These are phyloP conservation scores for Saturnispora sekii DNA, from an alignment of 805 yeast species.

Conservation along the genomic window DNA sequence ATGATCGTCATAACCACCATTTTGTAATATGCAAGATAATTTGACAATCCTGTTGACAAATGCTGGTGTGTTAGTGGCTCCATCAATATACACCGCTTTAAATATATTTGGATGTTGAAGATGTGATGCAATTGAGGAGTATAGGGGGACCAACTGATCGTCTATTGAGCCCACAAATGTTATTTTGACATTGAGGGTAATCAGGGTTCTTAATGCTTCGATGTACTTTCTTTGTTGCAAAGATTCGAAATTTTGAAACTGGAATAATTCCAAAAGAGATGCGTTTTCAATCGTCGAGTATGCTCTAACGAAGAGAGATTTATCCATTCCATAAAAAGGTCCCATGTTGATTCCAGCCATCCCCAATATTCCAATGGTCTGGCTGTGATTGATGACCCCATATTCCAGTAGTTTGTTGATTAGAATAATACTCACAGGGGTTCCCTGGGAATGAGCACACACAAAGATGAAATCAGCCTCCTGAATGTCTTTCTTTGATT, in stretches of 20 bases:
- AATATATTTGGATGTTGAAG: conserved; percentile 82
- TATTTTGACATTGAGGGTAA: conserved; percentile 64
- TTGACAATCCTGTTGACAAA: conserved; percentile 70
- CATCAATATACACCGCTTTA: conserved; percentile 84
- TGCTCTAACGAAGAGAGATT: conserved; percentile 73
- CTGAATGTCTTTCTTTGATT: conserved; percentile 41
- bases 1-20: conserved; percentile 74
- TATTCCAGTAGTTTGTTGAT: conserved; percentile 63
- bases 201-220: conserved; percentile 53
- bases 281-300: conserved; percentile 86
- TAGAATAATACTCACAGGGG: conserved; percentile 78
- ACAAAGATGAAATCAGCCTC: conserved; percentile 78
- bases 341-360: conserved; percentile 97
- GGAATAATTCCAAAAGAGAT: conserved; percentile 77
- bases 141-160: conserved; percentile 89
- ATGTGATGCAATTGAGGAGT: conserved; percentile 77
- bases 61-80: conserved; percentile 64
- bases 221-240: conserved; percentile 62
- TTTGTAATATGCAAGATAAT: conserved; percentile 62
- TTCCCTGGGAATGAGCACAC: conserved; percentile 94
- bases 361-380: conserved; percentile 62
- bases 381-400: conserved; percentile 36
- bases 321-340: conserved; percentile 87
- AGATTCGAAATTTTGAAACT: conserved; percentile 71
- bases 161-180: conserved; percentile 82